Evolutionary conservation across 352 stramenopile species (phyloP).

Genomic region (Phytophthora sojae): DNA sequence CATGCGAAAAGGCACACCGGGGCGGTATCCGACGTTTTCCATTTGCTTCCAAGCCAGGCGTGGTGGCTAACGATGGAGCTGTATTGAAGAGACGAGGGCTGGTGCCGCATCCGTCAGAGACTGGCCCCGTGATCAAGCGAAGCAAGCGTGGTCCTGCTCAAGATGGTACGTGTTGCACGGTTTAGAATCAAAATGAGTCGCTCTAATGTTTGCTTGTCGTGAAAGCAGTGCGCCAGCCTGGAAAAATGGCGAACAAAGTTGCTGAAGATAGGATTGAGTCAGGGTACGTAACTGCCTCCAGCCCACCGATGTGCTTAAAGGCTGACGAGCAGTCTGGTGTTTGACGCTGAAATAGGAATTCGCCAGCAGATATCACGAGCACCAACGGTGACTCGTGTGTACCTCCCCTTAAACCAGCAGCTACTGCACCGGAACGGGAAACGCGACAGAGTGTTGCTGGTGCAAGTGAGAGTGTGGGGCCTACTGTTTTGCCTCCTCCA

Average conservation of each 20-base stretch:
- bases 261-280: constrained; percentile 1
- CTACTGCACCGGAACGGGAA: background rate
- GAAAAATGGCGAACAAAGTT: background rate
- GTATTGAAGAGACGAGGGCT: constrained; percentile 34
- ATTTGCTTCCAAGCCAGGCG: constrained; percentile 7
- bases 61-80: constrained; percentile 11
- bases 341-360: background rate
- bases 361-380: background rate
- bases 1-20: background rate
- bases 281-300: constrained; percentile 16
- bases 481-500: constrained; percentile 4
- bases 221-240: background rate
- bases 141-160: constrained; percentile 13
- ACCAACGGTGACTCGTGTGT: background rate
- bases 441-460: background rate
- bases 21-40: constrained; percentile 1
- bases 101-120: constrained; percentile 12
- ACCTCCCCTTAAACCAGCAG: constrained; percentile 1
- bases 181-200: background rate
- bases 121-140: constrained; percentile 21
- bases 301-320: background rate
- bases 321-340: background rate
- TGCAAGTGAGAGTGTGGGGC: background rate
- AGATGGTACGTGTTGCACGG: constrained; percentile 19
- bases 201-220: constrained; percentile 12